Percentiles rank a stretch among this genome's conserved stretches.
These are phyloP conservation scores for Seiridium unicorne DNA, from an alignment of 2,329 filamentous ascomycete species.

Conservation along the genomic window DNA sequence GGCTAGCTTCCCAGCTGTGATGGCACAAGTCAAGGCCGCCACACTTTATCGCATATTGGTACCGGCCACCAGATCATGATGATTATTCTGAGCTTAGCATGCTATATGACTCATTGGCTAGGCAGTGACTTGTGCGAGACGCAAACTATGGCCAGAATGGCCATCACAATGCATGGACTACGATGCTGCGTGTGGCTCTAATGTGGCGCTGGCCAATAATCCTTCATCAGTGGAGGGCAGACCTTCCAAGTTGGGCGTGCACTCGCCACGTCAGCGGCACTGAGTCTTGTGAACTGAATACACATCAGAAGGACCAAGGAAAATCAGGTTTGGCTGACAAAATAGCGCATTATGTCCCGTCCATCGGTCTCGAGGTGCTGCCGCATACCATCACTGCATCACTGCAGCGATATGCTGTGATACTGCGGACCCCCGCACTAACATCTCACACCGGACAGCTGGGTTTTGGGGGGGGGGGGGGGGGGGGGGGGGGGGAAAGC, in stretches of 20 bases:
- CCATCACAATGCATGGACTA: too few relatives aligned
- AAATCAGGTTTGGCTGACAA: neutral
- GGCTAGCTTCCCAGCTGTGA: neutral
- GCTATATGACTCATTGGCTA: neutral
- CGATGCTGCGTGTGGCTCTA: too few relatives aligned
- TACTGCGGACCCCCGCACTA: neutral
- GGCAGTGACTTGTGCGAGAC: neutral
- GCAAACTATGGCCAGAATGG: too few relatives aligned
- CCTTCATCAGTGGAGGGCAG: neutral
- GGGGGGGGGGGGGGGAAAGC: neutral
- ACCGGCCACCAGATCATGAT: neutral
- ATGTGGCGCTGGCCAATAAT: slow-evolving; percentile 1
- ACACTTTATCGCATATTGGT: neutral
- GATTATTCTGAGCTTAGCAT: neutral
- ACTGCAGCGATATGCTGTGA: neutral
- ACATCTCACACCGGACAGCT: slow-evolving; percentile 5
- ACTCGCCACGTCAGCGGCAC: slow-evolving; percentile 2
- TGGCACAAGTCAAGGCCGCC: neutral
- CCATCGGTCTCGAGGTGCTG: neutral
- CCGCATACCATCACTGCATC: neutral
- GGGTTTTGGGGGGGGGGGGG: neutral
- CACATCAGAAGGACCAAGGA: neutral
- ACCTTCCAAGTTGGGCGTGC: slow-evolving; percentile 2
- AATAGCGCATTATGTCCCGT: neutral
- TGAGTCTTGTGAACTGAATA: neutral